Evolutionary conservation across 177 flowering plant genomes (phyloP).

Genomic region (Tripterygium wilfordii): DNA sequence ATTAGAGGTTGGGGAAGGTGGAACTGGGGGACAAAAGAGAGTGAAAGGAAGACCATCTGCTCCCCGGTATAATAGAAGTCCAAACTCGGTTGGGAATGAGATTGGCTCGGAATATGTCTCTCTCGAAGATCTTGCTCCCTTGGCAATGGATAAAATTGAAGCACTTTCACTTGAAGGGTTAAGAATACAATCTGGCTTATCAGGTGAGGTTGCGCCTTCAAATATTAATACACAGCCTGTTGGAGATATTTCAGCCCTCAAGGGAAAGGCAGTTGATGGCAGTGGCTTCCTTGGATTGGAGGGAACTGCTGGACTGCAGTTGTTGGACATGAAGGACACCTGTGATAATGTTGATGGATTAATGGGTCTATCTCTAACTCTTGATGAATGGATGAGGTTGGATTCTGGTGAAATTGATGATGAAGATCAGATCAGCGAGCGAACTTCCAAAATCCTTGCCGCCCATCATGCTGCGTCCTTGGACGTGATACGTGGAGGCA

Average conservation of each 20-base stretch:
- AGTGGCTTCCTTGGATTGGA: constrained; percentile 69
- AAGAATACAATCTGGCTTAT: constrained; percentile 89
- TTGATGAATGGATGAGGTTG: constrained; percentile 94
- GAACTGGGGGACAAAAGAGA: constrained; percentile 16
- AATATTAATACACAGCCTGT: constrained; percentile 59
- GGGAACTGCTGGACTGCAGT: constrained; percentile 75
- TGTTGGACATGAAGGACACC: constrained; percentile 62
- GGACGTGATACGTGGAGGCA: constrained; percentile 40
- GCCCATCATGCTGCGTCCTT: constrained; percentile 79
- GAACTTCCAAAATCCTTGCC: constrained; percentile 72
- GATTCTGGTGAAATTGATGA: constrained; percentile 82
- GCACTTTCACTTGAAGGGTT: constrained; percentile 92
- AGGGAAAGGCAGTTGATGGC: constrained; percentile 42
- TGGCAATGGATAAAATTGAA: constrained; percentile 94
- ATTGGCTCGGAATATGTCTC: constrained; percentile 61
- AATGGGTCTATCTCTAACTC: constrained; percentile 81
- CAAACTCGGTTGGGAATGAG: constrained; percentile 24
- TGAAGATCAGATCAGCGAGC: constrained; percentile 58
- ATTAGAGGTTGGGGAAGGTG: constrained; percentile 28
- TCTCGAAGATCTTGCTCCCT: constrained; percentile 87
- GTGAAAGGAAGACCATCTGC: constrained; percentile 24
- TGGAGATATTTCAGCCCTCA: constrained; percentile 65
- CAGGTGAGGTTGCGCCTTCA: constrained; percentile 73
- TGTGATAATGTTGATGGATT: constrained; percentile 70
- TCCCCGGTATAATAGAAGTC: constrained; percentile 17